Base-by-base conservation (phyloP, 2,329 filamentous ascomycete species). In the Hawksworthiomyces lignivorus region DNA sequence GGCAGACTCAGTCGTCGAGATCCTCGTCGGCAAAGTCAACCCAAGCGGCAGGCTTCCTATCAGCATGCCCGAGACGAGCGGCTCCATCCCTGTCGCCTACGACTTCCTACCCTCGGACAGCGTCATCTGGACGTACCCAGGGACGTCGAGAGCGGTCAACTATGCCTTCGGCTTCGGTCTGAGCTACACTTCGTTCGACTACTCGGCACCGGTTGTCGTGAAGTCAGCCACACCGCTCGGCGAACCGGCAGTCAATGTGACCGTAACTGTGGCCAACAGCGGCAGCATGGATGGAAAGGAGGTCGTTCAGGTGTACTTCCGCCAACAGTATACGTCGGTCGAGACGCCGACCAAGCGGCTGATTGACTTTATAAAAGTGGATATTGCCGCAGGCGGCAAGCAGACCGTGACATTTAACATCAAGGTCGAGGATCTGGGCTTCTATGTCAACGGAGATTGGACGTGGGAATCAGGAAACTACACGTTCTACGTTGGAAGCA, bases 11-110 rank as follows among this genome's bases (percentile, higher is more conserved):
- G 71, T 82, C 40, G 76, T 73, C 4, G 77, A 81, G 47, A 70
- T 81, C 1, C 61, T 81, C 18, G 73, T 77, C 48, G 77, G 76
- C 29, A 65, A 72, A 36, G 65, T 73, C 8, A 80, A 77, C 49
- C 77, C 77, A 1, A 81, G 50, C 75, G 75, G 79, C 10, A 87
- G 87, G 58, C 68, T 88, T 1, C 81, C 83, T 0, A 67, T 88
- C 19, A 83, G 72, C 4, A 88, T 89, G 63, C 86, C 86, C 1
- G 69, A 69, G 62, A 58, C 54, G 3, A 53, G 61, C 5, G 57
- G 64, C n/a, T 57, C 64, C 9, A 50, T 57, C 5, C 81, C 80
- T 40, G 70, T 82, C 41, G 80, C 84, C 55, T 84, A 85, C 59
- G 73, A 82, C 22, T 72, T 81, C 55, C 81, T 84, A 57, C 68